phyloP scores from a whole-genome alignment of 2,329 filamentous ascomycete genomes.

The Neoarthrinium moseri region DNA sequence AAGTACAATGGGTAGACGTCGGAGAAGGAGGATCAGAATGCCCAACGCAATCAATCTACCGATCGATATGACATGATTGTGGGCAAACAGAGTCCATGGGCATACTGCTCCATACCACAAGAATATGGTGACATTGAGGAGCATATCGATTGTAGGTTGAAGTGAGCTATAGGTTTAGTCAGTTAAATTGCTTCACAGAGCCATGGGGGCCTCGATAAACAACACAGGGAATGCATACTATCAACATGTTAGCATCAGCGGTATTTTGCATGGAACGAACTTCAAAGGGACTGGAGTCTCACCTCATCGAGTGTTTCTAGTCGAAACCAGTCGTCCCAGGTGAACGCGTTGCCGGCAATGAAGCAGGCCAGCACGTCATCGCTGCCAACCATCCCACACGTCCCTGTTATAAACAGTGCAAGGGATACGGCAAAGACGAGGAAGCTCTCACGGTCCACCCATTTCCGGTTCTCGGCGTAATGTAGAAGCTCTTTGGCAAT shows the following conservation, averaged over 20 bases:
- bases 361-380: constrained; percentile 93
- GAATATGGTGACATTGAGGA: constrained; percentile 85
- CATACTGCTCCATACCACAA: constrained; percentile 88
- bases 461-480: constrained; percentile 78
- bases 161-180: constrained; percentile 52
- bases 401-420: constrained; percentile 83
- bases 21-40: constrained; percentile 72
- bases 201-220: too few relatives aligned
- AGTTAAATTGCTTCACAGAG: background rate
- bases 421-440: constrained; percentile 83
- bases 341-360: constrained; percentile 86
- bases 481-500: constrained; percentile 78
- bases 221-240: background rate
- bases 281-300: too few relatives aligned
- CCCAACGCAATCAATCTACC: constrained; percentile 73
- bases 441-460: constrained; percentile 84
- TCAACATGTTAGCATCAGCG: constrained; percentile 15
- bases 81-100: constrained; percentile 71
- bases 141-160: constrained; percentile 94
- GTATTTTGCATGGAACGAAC: too few relatives aligned
- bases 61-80: constrained; percentile 68
- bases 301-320: constrained; percentile 80
- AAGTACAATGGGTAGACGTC: constrained; percentile 75
- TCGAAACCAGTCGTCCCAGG: constrained; percentile 93
- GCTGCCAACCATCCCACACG: constrained; percentile 81